Conservation (phyloP, 805 yeast genomes). For the Myxozyma neotropica region DNA sequence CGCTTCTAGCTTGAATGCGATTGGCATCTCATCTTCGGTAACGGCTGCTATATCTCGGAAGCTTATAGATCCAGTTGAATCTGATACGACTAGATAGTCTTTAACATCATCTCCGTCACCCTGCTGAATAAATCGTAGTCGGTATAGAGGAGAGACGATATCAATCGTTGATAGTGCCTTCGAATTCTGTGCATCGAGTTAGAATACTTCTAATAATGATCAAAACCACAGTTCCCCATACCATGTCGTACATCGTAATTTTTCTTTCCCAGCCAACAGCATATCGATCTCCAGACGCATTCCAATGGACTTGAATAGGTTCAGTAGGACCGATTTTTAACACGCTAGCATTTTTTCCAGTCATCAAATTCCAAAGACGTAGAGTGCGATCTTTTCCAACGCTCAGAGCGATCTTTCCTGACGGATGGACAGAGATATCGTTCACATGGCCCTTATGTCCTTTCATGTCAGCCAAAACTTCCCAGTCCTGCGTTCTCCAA, state of each 20-base stretch:
- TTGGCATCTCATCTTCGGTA: conserved; percentile 38
- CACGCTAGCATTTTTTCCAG: conserved; percentile 87
- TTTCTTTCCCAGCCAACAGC: conserved; percentile 72
- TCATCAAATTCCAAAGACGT: conserved; percentile 94
- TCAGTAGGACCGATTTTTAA: conserved; percentile 51
- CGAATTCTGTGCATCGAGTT: conserved; percentile 30
- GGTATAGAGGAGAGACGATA: conserved; percentile 61
- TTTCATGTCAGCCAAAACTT: conserved; percentile 78
- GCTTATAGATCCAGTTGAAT: conserved; percentile 68
- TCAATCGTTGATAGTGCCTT: conserved; percentile 41
- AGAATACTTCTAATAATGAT: conserved; percentile 48
- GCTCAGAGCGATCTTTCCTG: conserved; percentile 86
- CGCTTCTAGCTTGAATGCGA: conserved; percentile 64
- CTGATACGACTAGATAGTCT: conserved; percentile 67
- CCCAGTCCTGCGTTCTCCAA: conserved; percentile 99
- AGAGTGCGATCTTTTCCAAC: conserved; percentile 84
- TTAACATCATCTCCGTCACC: conserved; percentile 39
- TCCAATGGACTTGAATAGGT: conserved; percentile 53
- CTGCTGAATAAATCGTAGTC: conserved; percentile 55
- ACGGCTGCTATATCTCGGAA: conserved; percentile 49
- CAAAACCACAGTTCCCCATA: not conserved
- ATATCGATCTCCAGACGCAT: conserved; percentile 66
- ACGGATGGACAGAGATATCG: conserved; percentile 86
- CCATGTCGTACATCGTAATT: conserved; percentile 56
- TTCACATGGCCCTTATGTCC: conserved; percentile 85